Base-by-base conservation (phyloP, 1,284 basidiomycete genomes). In the Rhodotorula sp. region DNA sequence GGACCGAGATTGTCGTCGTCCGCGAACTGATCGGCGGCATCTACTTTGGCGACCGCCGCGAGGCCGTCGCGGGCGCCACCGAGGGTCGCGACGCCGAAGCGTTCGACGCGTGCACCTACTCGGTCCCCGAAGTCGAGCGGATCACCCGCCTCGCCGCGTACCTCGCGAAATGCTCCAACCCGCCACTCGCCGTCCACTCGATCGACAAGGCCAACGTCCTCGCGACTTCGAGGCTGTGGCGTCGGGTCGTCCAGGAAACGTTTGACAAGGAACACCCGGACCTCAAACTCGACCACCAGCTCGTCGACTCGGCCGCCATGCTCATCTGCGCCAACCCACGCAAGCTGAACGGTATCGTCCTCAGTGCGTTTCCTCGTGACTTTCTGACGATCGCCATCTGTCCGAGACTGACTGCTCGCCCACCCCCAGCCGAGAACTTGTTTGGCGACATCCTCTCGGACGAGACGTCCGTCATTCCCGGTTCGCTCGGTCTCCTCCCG, bases 201-300 rank as follows among this genome's bases (percentile, higher is more conserved):
- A 87, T 99, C 81, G 97, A 99, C 86, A 99, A 99, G 84, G 97
- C 97, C 68, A 99, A 99, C 81, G 97, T 99, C 45, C 87, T 99
- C 64, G 97, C 97, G 54, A 93, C 89, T 78, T 95, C 92, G 55
- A 86, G 97, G 61, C 84, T 99, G 60, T 99, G 97, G 97, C 85
- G 97, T 69, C 93, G 89, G 80, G 90, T 92, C 45, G 93, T 95
- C 66, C 90, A 87, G 3, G 91, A 95, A 80, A 88, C 91, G 19
- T 82, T 95, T 77, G 83, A 86, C 69, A 86, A 86, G 52, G 94
- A 97, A 81, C 97, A 90, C 82, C 93, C 94, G 16, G 88, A 93
- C 79, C 82, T 97, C 55, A 85, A 87, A 77, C 82, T 95, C 64
- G 90, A 94, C 80, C 95, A 99, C 83, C 77, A 79, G 76, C 86